These are phyloP conservation scores for Phytopythium oedochilum DNA, from an alignment of 352 stramenopile species.

Conservation along the genomic window DNA sequence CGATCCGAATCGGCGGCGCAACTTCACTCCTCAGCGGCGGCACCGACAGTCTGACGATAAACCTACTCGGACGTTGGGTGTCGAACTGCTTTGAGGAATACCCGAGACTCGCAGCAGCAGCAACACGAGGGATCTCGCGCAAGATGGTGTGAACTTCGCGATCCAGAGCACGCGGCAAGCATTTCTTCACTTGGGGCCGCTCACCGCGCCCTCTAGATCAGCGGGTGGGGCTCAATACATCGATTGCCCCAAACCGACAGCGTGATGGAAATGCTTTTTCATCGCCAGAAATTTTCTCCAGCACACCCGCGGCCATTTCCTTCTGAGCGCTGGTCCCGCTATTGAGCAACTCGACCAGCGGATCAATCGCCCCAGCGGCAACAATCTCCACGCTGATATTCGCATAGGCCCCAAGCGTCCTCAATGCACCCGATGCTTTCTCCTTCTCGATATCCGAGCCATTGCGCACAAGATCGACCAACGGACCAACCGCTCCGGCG, in stretches of 20 bases:
- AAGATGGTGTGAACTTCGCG: no score
- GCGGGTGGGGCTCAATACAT: no score
- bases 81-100: slow-evolving; percentile 15
- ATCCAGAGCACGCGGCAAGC: no score
- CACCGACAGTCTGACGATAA: slow-evolving; percentile 11
- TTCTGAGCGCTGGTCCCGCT: no score
- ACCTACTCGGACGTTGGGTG: slow-evolving; percentile 7
- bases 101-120: slow-evolving; percentile 4
- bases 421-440: not conserved
- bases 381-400: not conserved
- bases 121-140: slow-evolving; percentile 4
- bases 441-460: not conserved
- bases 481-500: no score
- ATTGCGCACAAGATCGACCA: not conserved
- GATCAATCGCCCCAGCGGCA: not conserved
- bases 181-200: no score
- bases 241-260: no score
- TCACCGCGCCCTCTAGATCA: no score
- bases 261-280: no score
- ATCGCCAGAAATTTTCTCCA: no score
- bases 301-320: no score
- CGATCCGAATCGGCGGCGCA: slow-evolving; percentile 13
- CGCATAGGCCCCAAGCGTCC: not conserved
- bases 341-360: not conserved
- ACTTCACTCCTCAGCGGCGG: slow-evolving; percentile 6